phyloP scores from a whole-genome alignment of 2,329 filamentous ascomycete species.

The Tolypocladium tropicale region DNA sequence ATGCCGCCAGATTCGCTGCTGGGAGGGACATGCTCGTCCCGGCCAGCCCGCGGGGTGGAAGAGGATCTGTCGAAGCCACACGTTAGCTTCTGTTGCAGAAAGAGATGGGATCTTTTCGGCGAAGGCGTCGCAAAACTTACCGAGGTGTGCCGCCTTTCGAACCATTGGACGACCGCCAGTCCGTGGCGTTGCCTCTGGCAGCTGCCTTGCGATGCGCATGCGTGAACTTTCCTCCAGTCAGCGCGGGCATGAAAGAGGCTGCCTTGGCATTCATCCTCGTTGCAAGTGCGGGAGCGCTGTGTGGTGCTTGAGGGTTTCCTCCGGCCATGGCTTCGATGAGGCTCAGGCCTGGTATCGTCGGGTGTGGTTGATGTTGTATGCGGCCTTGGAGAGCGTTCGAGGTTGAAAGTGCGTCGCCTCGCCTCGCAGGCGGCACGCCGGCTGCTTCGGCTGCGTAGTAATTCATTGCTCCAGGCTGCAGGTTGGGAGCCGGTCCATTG shows the following conservation, averaged over 20 bases:
- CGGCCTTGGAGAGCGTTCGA: background rate
- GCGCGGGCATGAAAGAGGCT: background rate
- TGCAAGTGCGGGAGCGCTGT: background rate
- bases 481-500: background rate
- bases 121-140: background rate
- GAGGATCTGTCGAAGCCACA: background rate
- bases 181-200: background rate
- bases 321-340: background rate
- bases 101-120: background rate
- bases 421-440: background rate
- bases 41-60: background rate
- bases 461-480: conserved; percentile 1
- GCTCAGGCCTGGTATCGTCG: background rate
- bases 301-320: background rate
- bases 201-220: background rate
- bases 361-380: background rate
- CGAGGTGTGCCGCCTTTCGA: background rate
- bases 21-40: conserved; percentile 10
- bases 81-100: background rate
- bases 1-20: conserved; percentile 41
- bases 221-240: background rate
- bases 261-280: background rate
- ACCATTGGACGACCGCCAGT: background rate
- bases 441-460: conserved; percentile 1
- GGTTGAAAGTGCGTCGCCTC: background rate